Conservation (phyloP, 2,329 filamentous ascomycete genomes). For the Phialophora verrucosa region DNA sequence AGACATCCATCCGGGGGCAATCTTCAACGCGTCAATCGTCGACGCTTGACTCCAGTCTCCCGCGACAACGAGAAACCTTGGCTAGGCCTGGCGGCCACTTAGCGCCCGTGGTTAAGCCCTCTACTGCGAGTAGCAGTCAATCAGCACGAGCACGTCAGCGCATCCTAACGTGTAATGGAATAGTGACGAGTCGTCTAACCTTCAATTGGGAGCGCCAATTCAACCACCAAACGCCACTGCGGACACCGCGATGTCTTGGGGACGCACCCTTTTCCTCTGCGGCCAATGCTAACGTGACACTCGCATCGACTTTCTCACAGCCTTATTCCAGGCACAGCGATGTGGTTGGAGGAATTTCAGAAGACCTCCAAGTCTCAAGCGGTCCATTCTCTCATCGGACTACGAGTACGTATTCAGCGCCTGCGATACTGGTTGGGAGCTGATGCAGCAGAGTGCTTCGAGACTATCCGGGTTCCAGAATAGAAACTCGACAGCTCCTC, state of each 20-base stretch:
- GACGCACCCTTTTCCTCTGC: neutral
- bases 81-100: constrained; percentile 13
- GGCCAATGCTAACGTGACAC: neutral
- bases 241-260: neutral
- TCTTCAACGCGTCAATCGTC: constrained; percentile 16
- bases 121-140: neutral
- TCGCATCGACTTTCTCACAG: neutral
- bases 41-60: neutral
- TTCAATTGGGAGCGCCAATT: neutral
- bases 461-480: neutral
- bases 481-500: neutral
- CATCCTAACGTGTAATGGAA: constrained; percentile 14
- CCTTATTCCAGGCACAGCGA: constrained; percentile 22
- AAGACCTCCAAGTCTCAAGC: neutral
- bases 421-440: neutral
- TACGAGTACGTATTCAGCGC: neutral
- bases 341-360: constrained; percentile 18
- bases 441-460: neutral
- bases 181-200: constrained; percentile 1
- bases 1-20: constrained; percentile 16
- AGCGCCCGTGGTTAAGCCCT: constrained; percentile 8
- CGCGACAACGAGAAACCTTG: constrained; percentile 11
- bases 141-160: constrained; percentile 10
- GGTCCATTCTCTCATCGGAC: neutral
- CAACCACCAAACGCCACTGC: neutral